These are phyloP conservation scores for Pleomassaria siparia DNA, from an alignment of 2,329 filamentous ascomycete species.

Conservation along the genomic window DNA sequence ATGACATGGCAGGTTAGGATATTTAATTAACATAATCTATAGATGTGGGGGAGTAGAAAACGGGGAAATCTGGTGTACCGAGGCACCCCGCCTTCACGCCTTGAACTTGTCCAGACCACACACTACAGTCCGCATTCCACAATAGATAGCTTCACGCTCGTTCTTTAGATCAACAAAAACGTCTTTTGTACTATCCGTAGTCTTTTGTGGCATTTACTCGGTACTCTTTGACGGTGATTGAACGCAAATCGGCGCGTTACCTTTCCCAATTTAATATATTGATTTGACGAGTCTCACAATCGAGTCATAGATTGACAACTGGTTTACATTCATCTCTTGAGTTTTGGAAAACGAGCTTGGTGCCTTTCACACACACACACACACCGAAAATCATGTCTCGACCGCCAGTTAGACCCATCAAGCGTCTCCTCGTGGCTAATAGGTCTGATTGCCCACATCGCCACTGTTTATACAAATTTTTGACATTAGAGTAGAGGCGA, in stretches of 20 bases:
- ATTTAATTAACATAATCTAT: too few species aligned
- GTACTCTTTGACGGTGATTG: neutral
- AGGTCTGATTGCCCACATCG: conserved; percentile 39
- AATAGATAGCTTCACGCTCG: neutral
- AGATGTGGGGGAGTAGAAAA: conserved; percentile 14
- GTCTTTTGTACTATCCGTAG: neutral
- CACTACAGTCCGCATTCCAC: neutral
- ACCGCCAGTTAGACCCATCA: conserved; percentile 44
- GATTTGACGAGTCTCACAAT: conserved; percentile 10
- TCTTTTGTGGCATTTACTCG: neutral
- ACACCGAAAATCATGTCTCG: conserved; percentile 17
- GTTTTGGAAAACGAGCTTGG: neutral
- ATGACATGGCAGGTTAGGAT: too few species aligned
- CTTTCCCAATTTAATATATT: neutral
- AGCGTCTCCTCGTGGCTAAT: conserved; percentile 57
- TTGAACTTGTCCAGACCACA: conserved; percentile 3
- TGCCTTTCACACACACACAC: neutral
- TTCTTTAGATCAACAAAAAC: neutral
- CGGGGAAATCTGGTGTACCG: conserved; percentile 27
- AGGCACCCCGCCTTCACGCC: conserved; percentile 30
- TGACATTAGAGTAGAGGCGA: conserved; percentile 54
- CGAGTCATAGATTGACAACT: conserved; percentile 13
- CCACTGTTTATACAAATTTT: neutral
- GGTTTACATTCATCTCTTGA: neutral
- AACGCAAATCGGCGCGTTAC: neutral